Base-by-base conservation (phyloP, 371 early-diverging fungal genomes). In the Saksenaea oblongispora region DNA sequence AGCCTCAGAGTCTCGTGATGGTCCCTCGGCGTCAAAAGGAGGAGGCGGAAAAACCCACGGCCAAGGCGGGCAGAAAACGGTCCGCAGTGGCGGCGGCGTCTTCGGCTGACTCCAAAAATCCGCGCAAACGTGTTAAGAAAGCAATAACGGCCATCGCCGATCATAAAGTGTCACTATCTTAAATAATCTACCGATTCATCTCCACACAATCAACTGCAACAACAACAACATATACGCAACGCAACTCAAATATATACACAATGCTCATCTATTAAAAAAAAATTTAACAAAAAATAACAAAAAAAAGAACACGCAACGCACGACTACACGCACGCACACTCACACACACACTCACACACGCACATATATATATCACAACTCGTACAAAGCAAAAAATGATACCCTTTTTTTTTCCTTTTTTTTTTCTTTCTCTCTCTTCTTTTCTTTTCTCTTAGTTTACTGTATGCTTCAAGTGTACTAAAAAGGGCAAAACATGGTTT, bases 1-100 rank as follows among this genome's bases (percentile, higher is more conserved):
- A 47, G 51, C 51, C 51, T 47, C 51, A 47, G 22, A 47, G 51
- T 47, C 51, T 47, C 22, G 51, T 47, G 51, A 47, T 47, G 51
- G 27, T 47, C 22, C 51, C 51, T 8, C 17, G 51, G 22, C 51
- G 51, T 22, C 51, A 47, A 5, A 47, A 47, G 27, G 51, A 47
- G 24, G 51, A 47, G 11, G 5, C 51, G 51, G 51, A 47, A 18
- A 47, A 47, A 47, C 24, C 22, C 10, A 7, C 51, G 24, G 24
- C 22, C 24, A 47, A 47, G 24, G 22, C 51, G 51, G 51, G 51
- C 7, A 47, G 51, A 47, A 47, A 47, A 47, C 51, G 51, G 51
- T 18, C 51, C 51, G 51, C 51, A 17, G 51, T 47, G 51, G 51
- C 11, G 51, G 51, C 51, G 51, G 51, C 51, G 51, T 47, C 51